Base-by-base conservation (phyloP, 805 yeast species). In the Clavispora carvajalis region DNA sequence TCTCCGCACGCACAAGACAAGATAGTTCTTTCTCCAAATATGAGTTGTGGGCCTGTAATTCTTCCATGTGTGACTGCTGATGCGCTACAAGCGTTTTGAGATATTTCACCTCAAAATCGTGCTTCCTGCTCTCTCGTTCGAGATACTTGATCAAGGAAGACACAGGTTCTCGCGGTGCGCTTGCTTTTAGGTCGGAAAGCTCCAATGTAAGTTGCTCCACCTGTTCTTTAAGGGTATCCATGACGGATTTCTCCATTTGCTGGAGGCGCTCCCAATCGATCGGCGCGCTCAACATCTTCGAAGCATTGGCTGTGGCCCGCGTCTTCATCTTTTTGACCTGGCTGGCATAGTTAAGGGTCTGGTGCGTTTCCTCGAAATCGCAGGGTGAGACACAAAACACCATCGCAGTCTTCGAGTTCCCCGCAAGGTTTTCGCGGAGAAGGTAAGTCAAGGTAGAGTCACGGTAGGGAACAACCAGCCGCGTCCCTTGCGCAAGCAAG, bases 331-430 rank as follows among this genome's bases (percentile, higher is more conserved):
- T 68, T 55, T 85, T 83, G 3, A 88, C 91, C 43, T 82, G 77
- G 16, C 79, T 82, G 1, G 95, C 95, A 57, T 86, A 86, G 45
- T 89, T 67, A 42, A 86, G 62, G 0, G 95, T 86, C 30, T 85
- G 82, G 49, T 80, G 58, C 0, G 88, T 80, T 52, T 86, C 95
- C 16, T 85, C 90, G 57, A 77, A 82, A 52, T 84, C 91, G 13
- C 78, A 69, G 0, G 95, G 95, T 0, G 95, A 80, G 0, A 88
- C 70, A 57, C 95, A 87, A 16, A 93, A 93, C n/a, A 88, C 74
- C 84, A 88, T 79, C 1, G 82, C 82, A 0, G 95, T 89, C 53
- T 83, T 85, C n/a, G 93, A 82, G 54, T 85, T 84, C 1, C 96
- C 96, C 1, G 93, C 88, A 26, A 87, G 63, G 44, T 78, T 79